Percentiles rank a stretch among this genome's conserved stretches.
These are phyloP conservation scores for Fusarium gaditjirri DNA, from an alignment of 2,329 filamentous ascomycete species.

Conservation along the genomic window DNA sequence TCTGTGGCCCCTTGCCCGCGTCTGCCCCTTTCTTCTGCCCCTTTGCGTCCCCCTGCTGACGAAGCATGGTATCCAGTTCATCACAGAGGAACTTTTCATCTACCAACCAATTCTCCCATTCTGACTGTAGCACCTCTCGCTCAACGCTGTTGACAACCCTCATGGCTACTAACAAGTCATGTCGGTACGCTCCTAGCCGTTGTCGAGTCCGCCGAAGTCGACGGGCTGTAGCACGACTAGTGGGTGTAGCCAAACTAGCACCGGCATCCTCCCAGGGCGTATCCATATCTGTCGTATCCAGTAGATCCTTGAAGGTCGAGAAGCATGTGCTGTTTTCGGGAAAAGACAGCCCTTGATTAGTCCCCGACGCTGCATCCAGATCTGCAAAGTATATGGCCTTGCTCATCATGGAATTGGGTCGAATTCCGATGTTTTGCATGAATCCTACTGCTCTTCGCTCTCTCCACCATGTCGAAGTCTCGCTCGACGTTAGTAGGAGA, in stretches of 20 bases:
- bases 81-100: constrained; percentile 83
- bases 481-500: constrained; percentile 77
- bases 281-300: constrained; percentile 68
- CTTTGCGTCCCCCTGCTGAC: constrained; percentile 30
- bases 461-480: constrained; percentile 82
- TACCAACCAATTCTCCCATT: constrained; percentile 93
- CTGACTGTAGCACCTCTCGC: constrained; percentile 82
- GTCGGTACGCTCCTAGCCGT: constrained; percentile 82
- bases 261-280: constrained; percentile 65
- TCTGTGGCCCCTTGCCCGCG: constrained; percentile 44
- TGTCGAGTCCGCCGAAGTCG: constrained; percentile 84
- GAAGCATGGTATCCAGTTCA: constrained; percentile 63
- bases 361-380: constrained; percentile 71
- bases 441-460: constrained; percentile 84
- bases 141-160: constrained; percentile 91
- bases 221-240: constrained; percentile 66
- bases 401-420: constrained; percentile 82
- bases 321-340: constrained; percentile 67
- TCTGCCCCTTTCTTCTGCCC: constrained; percentile 28
- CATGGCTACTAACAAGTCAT: constrained; percentile 91
- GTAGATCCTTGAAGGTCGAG: constrained; percentile 68
- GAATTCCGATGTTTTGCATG: constrained; percentile 83
- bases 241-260: constrained; percentile 56
- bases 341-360: constrained; percentile 47
- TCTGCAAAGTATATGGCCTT: constrained; percentile 86